Evolutionary conservation across 768 basidiomycete species (phyloP).

Genomic region (Imleria badia): DNA sequence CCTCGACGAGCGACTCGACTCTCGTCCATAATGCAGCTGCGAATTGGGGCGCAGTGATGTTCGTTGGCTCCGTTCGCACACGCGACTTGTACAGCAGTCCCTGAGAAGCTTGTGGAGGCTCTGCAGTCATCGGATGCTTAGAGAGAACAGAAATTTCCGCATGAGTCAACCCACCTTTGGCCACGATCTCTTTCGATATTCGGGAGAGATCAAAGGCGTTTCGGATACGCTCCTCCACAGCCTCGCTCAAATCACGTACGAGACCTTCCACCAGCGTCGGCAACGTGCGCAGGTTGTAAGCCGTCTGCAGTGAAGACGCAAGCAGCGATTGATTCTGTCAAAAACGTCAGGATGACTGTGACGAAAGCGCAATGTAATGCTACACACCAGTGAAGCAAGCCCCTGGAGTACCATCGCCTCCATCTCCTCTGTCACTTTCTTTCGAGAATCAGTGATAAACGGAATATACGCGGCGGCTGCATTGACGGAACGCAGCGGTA

Average conservation of each 20-base stretch:
- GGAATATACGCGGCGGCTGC: constrained; percentile 69
- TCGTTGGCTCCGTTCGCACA: constrained; percentile 88
- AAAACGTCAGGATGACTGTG: not conserved
- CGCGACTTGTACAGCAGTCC: constrained; percentile 77
- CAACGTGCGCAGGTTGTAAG: constrained; percentile 86
- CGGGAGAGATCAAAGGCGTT: constrained; percentile 83
- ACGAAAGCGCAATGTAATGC: not conserved
- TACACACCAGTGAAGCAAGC: constrained; percentile 68
- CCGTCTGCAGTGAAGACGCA: constrained; percentile 93
- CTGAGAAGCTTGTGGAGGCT: constrained; percentile 28
- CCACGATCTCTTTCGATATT: constrained; percentile 81
- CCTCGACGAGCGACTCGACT: constrained; percentile 76
- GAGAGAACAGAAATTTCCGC: not conserved
- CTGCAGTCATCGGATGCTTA: constrained; percentile 2
- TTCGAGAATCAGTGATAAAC: constrained; percentile 69
- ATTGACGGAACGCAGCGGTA: constrained; percentile 72
- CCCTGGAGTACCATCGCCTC: constrained; percentile 86
- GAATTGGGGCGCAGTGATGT: constrained; percentile 84
- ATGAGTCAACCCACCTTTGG: constrained; percentile 57
- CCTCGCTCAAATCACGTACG: constrained; percentile 74
- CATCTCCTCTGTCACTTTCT: constrained; percentile 81
- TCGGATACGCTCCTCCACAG: constrained; percentile 78
- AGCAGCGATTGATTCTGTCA: constrained; percentile 84
- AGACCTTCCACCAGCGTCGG: constrained; percentile 81
- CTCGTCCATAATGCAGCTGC: constrained; percentile 53